Evolutionary conservation across 2,329 filamentous ascomycete species (phyloP), one percentile per base, ranked within the genome.

Genomic region (Aspergillus sp.): DNA sequence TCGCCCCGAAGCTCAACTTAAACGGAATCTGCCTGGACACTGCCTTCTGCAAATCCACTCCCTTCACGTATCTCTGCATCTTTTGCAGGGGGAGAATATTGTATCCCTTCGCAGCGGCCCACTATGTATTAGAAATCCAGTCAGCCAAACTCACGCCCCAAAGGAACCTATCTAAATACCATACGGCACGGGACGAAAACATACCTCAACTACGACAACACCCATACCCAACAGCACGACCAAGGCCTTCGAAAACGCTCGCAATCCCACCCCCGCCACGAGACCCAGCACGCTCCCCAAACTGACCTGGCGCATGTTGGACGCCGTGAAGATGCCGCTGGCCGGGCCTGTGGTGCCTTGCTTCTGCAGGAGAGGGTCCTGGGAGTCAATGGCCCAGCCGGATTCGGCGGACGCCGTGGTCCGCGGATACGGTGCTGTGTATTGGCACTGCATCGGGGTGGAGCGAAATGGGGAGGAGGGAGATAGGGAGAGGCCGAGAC

Each of bases 61-160:
- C 70, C 67, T 77, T 79, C 49, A 80, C 68, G 58, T 76, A 76
- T 58, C 71, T 72, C 59, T 80, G 77, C 50, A 81, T 47, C 16
- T 72, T 71, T 26, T 75, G 64, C 11, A 77, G 58, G 4, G 78
- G 79, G 54, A 81, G 65, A 56, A 81, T 64, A 57, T 80, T 77
- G 62, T 80, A 80, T 12, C 79, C 79, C 65, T 74, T 80, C 3
- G 79, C 75, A 5, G 78, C 79, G 31, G 77, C 76, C 69, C 73
- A 80, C 78, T 80, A 59, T 16, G 6, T 24, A 31, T 6, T 1
- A 6, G 26, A 29, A 10, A 10, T 18, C 16, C 36, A 29, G n/a
- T 45, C 20, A 46, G 24, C 31, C 24, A 22, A 32, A 22, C 26
- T 29, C 26, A 9, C 26, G 26, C 7, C 6, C 26, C 26, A 26